Evolutionary conservation across 108 stramenopile genomes (phyloP), one percentile per base, ranked within the genome.

Genomic region (Schizochytrium sp.): DNA sequence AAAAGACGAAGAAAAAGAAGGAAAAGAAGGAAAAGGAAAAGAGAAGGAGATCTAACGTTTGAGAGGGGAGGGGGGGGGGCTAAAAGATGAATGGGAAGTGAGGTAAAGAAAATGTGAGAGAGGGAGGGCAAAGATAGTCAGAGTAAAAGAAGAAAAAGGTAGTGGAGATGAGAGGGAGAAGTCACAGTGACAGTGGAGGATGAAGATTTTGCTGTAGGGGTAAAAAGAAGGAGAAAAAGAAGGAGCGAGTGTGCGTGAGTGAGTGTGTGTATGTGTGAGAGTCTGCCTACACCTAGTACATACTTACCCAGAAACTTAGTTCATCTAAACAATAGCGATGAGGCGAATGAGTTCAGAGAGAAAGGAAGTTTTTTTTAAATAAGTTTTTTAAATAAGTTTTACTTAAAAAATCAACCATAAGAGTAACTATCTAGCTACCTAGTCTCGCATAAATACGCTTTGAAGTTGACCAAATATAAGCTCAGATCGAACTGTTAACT

Each of bases 231-330:
- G n/a, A 60, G n/a, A 60, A 60, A 60, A 60, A 1, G n/a, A 60
- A 60, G n/a, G n/a, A n/a, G 59, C 59, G 59, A n/a, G 59, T n/a
- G 59, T 60, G 1, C 59, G 59, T 60, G 1, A 17, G 59, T 1
- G 59, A 17, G 59, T 60, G 59, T n/a, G 59, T 60, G 59, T n/a
- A n/a, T 60, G 59, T n/a, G 59, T 60, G 59, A 17, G 59, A n/a
- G 59, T n/a, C 19, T 60, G 59, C 72, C 12, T 40, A 28, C 72
- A 15, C 40, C 45, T 88, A 28, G 28, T 28, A 28, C 28, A 28
- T 28, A 28, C 28, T 28, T 28, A 28, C 28, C 28, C 28, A 28
- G 28, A 28, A 28, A 28, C 28, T 28, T 28, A 28, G 28, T 28
- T 28, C 28, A 28, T 28, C 28, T 28, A 28, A 28, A 28, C 28